Evolutionary conservation across 371 early-diverging fungal genomes (phyloP).

Genomic region (Apophysomyces variabilis): DNA sequence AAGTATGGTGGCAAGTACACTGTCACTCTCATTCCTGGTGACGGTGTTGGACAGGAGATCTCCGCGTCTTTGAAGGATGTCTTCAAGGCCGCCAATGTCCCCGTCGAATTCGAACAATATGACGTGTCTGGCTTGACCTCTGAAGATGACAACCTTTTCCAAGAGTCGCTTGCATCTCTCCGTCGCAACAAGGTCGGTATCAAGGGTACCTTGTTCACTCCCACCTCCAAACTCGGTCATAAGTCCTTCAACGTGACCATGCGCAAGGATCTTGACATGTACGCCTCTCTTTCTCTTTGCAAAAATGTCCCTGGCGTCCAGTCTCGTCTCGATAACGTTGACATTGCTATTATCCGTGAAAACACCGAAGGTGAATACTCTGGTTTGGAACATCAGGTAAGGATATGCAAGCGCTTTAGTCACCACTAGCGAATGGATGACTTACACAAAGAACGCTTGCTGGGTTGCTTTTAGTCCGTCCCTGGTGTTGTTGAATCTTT

Average conservation of each 20-base stretch:
- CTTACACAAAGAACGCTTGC: background rate
- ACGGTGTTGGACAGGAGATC: constrained; percentile 95
- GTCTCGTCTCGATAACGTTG: constrained; percentile 88
- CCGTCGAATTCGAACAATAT: constrained; percentile 94
- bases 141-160: constrained; percentile 72
- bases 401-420: background rate
- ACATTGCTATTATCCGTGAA: constrained; percentile 97
- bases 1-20: constrained; percentile 75
- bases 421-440: too few relatives aligned
- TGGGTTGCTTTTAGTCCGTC: constrained; percentile 60
- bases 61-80: constrained; percentile 90
- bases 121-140: constrained; percentile 89
- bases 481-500: constrained; percentile 97
- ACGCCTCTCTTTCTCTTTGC: constrained; percentile 88
- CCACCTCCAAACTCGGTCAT: constrained; percentile 84
- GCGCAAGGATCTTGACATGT: constrained; percentile 97
- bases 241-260: constrained; percentile 93
- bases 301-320: constrained; percentile 83
- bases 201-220: constrained; percentile 96
- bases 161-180: constrained; percentile 89
- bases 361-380: constrained; percentile 99
- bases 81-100: constrained; percentile 90
- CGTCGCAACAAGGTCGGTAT: constrained; percentile 94
- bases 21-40: constrained; percentile 97
- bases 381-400: constrained; percentile 91